These are phyloP conservation scores for Leptomonas seymouri DNA, from an alignment of 208 protist genomes.

Conservation along the genomic window DNA sequence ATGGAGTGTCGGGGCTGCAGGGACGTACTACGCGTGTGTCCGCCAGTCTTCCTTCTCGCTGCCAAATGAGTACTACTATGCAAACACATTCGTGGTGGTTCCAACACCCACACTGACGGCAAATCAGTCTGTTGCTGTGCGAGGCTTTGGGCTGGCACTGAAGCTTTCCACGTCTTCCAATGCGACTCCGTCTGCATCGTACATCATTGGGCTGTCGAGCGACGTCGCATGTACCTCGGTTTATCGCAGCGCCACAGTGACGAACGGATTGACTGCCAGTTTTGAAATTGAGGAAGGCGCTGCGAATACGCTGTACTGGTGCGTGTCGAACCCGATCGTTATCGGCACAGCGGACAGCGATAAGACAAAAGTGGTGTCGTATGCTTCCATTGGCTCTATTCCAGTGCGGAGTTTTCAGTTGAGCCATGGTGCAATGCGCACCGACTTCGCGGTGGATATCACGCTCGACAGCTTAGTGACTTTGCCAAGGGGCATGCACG, in stretches of 20 bases:
- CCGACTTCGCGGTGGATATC: neutral
- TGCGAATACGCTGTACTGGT: conserved; percentile 8
- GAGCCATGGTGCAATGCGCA: neutral
- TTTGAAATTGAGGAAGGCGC: neutral
- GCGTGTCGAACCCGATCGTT: neutral
- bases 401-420: conserved; percentile 1
- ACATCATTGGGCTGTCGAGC: neutral
- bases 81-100: neutral
- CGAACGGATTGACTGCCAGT: neutral
- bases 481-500: neutral
- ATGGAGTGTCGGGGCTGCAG: neutral
- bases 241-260: neutral
- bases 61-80: neutral
- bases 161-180: neutral
- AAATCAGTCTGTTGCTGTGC: neutral
- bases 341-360: neutral
- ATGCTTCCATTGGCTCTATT: neutral
- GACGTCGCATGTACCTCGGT: neutral
- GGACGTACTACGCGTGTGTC: conserved; percentile 20
- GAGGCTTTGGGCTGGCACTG: neutral
- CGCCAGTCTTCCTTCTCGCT: neutral
- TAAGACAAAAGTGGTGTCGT: neutral
- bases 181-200: neutral
- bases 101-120: neutral
- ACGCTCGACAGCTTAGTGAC: neutral